Evolutionary conservation across 1,139 yeast genomes (phyloP), one percentile per base, ranked within the genome.

Genomic region (Suhomyces maxii): DNA sequence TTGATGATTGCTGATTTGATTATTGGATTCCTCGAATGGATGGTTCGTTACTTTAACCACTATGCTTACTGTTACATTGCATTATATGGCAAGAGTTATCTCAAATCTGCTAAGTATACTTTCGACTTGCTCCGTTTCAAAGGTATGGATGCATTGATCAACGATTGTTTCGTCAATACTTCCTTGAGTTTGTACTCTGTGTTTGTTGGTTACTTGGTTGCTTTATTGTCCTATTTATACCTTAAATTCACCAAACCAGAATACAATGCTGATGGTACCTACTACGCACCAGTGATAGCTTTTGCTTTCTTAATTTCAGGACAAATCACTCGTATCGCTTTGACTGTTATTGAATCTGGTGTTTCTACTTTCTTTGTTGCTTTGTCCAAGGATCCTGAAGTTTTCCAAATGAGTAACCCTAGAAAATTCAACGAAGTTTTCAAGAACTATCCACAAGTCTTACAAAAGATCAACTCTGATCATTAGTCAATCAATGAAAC

Each of bases 21-120:
- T 37, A 71, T 85, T 41, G 79, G 82, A 9, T 71, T 86, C 44
- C 65, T 90, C 41, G 89, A 89, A 55, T 87, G 96, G 89, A 60
- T 86, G 57, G 87, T 88, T 26, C 77, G 84, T 54, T 91, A 88
- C 73, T 90, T 91, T 71, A 90, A 91, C 69, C 93, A 87, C 61
- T 91, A 89, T 61, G 96, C 97, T 10, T 89, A 87, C 64, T 85
- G 95, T 35, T 89, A 85, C 59, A 77, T 91, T 58, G 96, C 97
- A 0, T 76, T 91, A 37, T 91, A 89, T 63, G 97, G 97, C 46
- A 85, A 85, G 58, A 75, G 83, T 34, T 91, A 90, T 60, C 61
- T 88, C 44, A 73, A 76, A 31, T 83, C 95, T 0, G 95, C 97
- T 1, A 84, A 76, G 57, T 95, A 89, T 51, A 87, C 97, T 1